Percentiles rank a stretch among this genome's conserved stretches.
phyloP scores from a whole-genome alignment of 306 rosid species.

The Senna siamea region DNA sequence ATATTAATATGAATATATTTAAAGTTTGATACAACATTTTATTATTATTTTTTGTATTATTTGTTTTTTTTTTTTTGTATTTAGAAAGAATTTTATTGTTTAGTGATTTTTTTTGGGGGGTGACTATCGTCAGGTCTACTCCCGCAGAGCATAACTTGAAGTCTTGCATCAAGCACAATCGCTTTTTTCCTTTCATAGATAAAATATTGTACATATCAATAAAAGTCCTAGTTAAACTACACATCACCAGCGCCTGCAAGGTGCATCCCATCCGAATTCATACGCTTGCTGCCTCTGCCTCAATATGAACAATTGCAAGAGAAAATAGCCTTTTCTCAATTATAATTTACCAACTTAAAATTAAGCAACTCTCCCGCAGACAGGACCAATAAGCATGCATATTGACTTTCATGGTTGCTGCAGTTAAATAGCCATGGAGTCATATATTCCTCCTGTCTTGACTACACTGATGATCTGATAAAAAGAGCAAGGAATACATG shows the following conservation, averaged over 20 bases:
- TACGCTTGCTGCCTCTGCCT: conserved; percentile 39
- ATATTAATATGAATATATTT: too few species aligned
- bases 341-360: conserved; percentile 31
- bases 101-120: too few species aligned
- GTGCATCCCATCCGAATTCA: conserved; percentile 30
- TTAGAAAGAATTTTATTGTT: too few species aligned
- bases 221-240: conserved; percentile 31
- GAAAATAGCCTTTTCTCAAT: conserved; percentile 29
- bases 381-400: conserved; percentile 32
- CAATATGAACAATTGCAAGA: conserved; percentile 23
- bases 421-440: conserved; percentile 30
- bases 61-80: too few species aligned
- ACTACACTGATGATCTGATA: conserved; percentile 49
- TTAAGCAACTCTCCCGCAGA: conserved; percentile 28
- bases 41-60: too few species aligned
- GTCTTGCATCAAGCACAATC: background rate
- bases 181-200: background rate
- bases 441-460: conserved; percentile 15
- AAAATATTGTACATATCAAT: conserved; percentile 26
- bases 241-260: conserved; percentile 9
- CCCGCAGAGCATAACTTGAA: background rate
- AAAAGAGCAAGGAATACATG: conserved; percentile 27
- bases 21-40: too few species aligned
- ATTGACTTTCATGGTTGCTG: conserved; percentile 36
- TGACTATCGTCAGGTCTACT: background rate